These are phyloP conservation scores for Lactifluus piperatus DNA, from an alignment of 768 basidiomycete species.

Conservation along the genomic window DNA sequence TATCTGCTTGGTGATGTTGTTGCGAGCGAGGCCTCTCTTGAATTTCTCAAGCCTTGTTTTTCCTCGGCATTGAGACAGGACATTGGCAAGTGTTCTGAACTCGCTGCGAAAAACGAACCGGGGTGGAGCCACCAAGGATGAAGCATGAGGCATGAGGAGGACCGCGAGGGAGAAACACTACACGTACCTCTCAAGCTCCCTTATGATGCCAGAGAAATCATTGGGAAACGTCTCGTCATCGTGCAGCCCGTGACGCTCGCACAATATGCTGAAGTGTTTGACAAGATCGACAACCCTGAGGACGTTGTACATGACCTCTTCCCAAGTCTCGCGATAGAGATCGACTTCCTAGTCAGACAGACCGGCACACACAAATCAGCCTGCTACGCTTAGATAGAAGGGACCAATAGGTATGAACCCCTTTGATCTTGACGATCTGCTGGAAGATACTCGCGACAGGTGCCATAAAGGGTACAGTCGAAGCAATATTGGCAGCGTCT, in stretches of 20 bases:
- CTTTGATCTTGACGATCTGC: conserved; percentile 12
- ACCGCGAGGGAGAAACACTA: not conserved
- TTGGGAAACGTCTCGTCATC: conserved; percentile 5
- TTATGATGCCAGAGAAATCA: not conserved
- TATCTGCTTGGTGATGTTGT: conserved; percentile 6
- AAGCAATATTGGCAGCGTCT: conserved; percentile 2
- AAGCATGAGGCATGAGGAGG: too few species aligned
- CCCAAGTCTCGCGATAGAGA: conserved; percentile 8
- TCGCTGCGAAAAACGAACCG: conserved; percentile 1
- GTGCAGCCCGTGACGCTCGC: not conserved
- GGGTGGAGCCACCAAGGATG: too few species aligned
- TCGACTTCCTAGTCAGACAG: conserved; percentile 9
- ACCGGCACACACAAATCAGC: not conserved
- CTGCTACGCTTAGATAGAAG: not conserved
- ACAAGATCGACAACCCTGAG: conserved; percentile 9
- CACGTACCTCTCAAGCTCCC: not conserved
- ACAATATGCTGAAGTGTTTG: not conserved
- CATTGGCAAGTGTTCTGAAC: not conserved
- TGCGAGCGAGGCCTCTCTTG: conserved; percentile 5
- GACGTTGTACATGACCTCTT: conserved; percentile 11
- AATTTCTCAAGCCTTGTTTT: conserved; percentile 1
- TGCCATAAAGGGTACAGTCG: conserved; percentile 8
- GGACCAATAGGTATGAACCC: not conserved
- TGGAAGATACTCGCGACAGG: not conserved
- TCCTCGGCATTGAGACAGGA: conserved; percentile 7